Evolutionary conservation across 805 yeast species (phyloP).

Genomic region (Candida quercuum): DNA sequence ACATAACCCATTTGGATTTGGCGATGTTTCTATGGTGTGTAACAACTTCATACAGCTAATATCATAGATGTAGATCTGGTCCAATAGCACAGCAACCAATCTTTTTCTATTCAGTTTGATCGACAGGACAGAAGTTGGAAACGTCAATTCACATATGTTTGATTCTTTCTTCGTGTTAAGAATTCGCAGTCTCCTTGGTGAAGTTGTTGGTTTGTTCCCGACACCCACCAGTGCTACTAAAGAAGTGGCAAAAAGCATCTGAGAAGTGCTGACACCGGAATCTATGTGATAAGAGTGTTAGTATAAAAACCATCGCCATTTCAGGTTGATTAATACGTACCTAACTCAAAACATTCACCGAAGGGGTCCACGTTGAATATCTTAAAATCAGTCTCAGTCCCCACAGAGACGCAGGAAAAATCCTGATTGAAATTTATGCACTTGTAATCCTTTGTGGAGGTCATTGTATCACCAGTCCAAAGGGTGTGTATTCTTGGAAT

Average conservation of each 20-base stretch:
- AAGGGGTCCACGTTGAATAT: slow-evolving; percentile 88
- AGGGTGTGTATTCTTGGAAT: no score
- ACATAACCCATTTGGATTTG: slow-evolving; percentile 34
- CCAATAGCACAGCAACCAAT: slow-evolving; percentile 68
- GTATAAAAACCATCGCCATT: no score
- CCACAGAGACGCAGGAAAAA: slow-evolving; percentile 70
- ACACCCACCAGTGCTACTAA: slow-evolving; percentile 78
- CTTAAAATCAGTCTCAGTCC: slow-evolving; percentile 57
- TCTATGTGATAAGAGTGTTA: slow-evolving; percentile 6
- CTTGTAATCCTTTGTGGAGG: not conserved
- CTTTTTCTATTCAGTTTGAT: slow-evolving; percentile 80
- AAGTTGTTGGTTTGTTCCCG: slow-evolving; percentile 61
- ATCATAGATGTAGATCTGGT: slow-evolving; percentile 85
- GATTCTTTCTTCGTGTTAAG: slow-evolving; percentile 67
- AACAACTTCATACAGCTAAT: slow-evolving; percentile 82
- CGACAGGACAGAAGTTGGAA: slow-evolving; percentile 68
- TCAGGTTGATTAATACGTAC: slow-evolving; percentile 16
- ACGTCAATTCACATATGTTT: slow-evolving; percentile 81
- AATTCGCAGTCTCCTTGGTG: slow-evolving; percentile 57
- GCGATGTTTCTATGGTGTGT: slow-evolving; percentile 57
- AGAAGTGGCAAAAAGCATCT: slow-evolving; percentile 88
- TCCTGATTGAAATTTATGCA: slow-evolving; percentile 83
- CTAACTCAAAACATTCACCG: slow-evolving; percentile 57
- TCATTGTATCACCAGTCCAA: no score
- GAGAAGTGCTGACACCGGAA: slow-evolving; percentile 53